Conservation (phyloP, 768 basidiomycete genomes). For the Hericium erinaceus region DNA sequence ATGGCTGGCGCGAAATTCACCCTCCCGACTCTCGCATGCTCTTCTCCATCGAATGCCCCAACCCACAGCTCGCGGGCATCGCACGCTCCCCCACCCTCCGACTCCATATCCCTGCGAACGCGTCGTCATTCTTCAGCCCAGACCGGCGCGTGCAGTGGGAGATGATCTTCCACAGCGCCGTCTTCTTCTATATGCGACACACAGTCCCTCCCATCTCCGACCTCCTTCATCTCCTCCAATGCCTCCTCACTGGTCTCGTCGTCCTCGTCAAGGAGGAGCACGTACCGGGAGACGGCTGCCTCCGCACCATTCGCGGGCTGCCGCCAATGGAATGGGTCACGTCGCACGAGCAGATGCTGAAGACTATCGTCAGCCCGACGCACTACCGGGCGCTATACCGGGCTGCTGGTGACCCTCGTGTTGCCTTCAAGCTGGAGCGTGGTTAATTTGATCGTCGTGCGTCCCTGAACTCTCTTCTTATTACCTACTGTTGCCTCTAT, state of each 20-base stretch:
- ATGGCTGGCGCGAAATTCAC: slow-evolving; percentile 59
- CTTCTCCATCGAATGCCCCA: slow-evolving; percentile 69
- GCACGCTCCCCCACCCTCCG: slow-evolving; percentile 69
- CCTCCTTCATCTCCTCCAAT: slow-evolving; percentile 30
- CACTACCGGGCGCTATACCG: slow-evolving; percentile 67
- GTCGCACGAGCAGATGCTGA: slow-evolving; percentile 54
- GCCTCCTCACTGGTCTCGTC: slow-evolving; percentile 33
- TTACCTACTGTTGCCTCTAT: background rate
- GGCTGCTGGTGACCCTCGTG: slow-evolving; percentile 62
- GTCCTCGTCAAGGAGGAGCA: slow-evolving; percentile 64
- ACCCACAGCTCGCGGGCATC: slow-evolving; percentile 73
- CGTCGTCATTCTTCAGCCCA: slow-evolving; percentile 79
- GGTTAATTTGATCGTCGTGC: slow-evolving; percentile 19
- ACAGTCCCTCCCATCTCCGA: slow-evolving; percentile 28
- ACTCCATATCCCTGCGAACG: slow-evolving; percentile 67
- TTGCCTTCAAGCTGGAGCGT: slow-evolving; percentile 68
- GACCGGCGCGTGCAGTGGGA: slow-evolving; percentile 82
- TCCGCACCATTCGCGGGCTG: slow-evolving; percentile 68
- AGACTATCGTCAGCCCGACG: slow-evolving; percentile 63
- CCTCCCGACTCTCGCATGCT: slow-evolving; percentile 62
- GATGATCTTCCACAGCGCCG: slow-evolving; percentile 64
- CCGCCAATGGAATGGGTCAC: slow-evolving; percentile 74
- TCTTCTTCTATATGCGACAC: slow-evolving; percentile 30
- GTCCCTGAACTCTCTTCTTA: slow-evolving; percentile 2
- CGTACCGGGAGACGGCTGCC: slow-evolving; percentile 51